Percentiles rank a stretch among this genome's conserved stretches.
These are phyloP conservation scores for Colletotrichum chrysophilum DNA, from an alignment of 2,329 filamentous ascomycete genomes.

Conservation along the genomic window DNA sequence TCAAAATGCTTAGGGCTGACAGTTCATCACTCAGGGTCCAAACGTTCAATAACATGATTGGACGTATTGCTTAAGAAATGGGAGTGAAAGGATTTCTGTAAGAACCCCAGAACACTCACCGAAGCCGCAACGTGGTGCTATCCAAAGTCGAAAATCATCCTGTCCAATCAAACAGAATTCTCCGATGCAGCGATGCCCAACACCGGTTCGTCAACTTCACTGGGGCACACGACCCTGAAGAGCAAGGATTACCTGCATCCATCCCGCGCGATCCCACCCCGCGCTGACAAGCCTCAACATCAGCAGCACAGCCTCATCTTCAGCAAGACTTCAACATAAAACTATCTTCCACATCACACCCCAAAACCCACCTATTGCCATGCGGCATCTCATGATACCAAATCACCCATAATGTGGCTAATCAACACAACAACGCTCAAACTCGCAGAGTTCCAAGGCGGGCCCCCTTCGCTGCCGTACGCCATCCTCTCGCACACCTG, in stretches of 20 bases:
- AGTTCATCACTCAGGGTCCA: too few relatives aligned
- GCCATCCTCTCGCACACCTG: conserved; percentile 26
- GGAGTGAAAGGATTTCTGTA: neutral
- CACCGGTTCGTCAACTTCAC: neutral
- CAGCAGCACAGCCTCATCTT: neutral
- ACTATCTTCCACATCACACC: accelerated
- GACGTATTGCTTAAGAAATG: accelerated
- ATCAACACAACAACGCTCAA: neutral
- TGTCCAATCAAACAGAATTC: neutral
- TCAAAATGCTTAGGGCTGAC: too few relatives aligned
- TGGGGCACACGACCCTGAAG: neutral
- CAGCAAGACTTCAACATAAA: neutral
- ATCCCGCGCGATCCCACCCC: neutral
- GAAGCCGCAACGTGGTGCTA: neutral
- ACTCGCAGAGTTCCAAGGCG: neutral
- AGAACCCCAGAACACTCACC: neutral
- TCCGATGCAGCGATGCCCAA: neutral
- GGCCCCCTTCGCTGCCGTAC: neutral
- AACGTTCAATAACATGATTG: neutral
- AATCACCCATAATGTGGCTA: neutral
- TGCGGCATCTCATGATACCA: neutral
- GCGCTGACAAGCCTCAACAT: neutral
- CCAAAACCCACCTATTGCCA: accelerated
- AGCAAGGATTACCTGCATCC: neutral
- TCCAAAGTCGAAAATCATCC: neutral